Percentiles rank a stretch among this genome's conserved stretches.
Evolutionary conservation across 805 yeast species (phyloP).

Genomic region (Candida orba): DNA sequence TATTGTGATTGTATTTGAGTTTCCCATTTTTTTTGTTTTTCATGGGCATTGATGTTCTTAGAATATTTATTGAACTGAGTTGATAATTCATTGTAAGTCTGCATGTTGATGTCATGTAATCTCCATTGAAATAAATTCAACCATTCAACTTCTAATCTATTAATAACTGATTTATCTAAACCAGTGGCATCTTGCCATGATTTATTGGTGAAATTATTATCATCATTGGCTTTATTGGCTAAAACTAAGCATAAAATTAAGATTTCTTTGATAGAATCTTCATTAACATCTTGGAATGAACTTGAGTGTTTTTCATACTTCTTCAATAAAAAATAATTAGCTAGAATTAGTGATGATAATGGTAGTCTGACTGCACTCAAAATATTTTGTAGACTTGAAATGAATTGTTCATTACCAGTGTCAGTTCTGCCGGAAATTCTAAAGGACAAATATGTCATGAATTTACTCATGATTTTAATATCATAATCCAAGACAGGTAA

Average conservation of each 20-base stretch:
- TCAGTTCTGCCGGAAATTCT: conserved; percentile 52
- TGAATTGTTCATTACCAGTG: conserved; percentile 38
- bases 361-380: conserved; percentile 86
- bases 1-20: conserved; percentile 7
- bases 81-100: conserved; percentile 18
- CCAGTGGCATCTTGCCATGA: conserved; percentile 98
- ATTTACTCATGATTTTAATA: conserved; percentile 68
- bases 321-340: conserved; percentile 73
- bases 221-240: conserved; percentile 93
- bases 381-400: conserved; percentile 55
- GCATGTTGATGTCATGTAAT: conserved; percentile 32
- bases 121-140: conserved; percentile 53
- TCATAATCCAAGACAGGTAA: conserved; percentile 75
- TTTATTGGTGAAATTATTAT: conserved; percentile 89
- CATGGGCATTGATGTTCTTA: conserved; percentile 17
- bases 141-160: conserved; percentile 67
- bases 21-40: conserved; percentile 14
- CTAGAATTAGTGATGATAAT: conserved; percentile 67
- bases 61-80: conserved; percentile 20
- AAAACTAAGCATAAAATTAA: conserved; percentile 66
- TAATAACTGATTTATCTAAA: conserved; percentile 51
- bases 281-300: conserved; percentile 24
- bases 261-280: conserved; percentile 41
- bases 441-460: conserved; percentile 65
- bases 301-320: conserved; percentile 33